Base-by-base conservation (phyloP, 2,329 filamentous ascomycete species). In the Xylariomycetidae sp. region DNA sequence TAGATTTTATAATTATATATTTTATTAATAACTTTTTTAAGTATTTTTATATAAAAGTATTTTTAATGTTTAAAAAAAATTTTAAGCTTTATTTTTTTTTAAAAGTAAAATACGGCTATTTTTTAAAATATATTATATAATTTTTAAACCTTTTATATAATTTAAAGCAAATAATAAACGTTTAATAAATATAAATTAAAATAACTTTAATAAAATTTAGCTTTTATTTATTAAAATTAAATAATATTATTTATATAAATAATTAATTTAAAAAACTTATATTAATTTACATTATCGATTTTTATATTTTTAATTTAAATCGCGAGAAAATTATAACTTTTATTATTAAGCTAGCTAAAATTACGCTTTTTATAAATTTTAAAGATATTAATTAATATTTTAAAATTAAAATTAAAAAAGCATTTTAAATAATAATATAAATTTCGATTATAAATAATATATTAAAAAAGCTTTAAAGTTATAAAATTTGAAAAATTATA, bases 171-270 rank as follows among this genome's bases (percentile, higher is more conserved):
- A n/a, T 27, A 27, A 27, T 27, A 27, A 4, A 7, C 17, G 11
- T 27, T 27, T 25, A 23, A 7, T 8, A 27, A 17, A 25, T 17
- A 18, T 15, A 23, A 23, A 23, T 23, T 8, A 23, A 23, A 23
- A 23, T 8, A 23, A 8, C 19, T 27, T 34, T 27, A 27, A 27
- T 6, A 10, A 17, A 17, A 27, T 34, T 34, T 34, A 17, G 13
- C 15, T 16, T 33, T 25, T 23, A 8, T 23, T 25, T 25, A 25
- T 25, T 14, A 13, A 33, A 16, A 26, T 33, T n/a, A 33, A 33
- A 5, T 33, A 13, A 23, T 23, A 23, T 23, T 23, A 25, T 25
- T 25, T 33, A 25, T 19, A 19, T 19, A 20, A 31, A 13, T 13
- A 28, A 28, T n/a, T 8, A 16, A 9, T 28, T 13, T n/a, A n/a